Percentiles rank a stretch among this genome's conserved stretches.
Conservation (phyloP, 495 filamentous ascomycete genomes). For the Aspergillus haitiensis region DNA sequence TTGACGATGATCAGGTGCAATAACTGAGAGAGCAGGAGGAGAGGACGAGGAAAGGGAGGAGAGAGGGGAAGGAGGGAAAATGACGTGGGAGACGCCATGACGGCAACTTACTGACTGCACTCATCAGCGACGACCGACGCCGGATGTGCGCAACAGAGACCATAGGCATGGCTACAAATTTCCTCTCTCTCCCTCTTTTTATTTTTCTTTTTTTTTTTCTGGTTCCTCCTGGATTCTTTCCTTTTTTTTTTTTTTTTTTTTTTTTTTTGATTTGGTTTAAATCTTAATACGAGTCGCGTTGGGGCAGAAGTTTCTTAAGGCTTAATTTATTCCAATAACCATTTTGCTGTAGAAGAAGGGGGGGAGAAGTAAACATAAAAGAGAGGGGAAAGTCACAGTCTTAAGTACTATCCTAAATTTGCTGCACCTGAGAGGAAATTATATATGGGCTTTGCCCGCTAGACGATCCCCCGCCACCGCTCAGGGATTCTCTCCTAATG, state of each 20-base stretch:
- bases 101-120: slow-evolving; percentile 29
- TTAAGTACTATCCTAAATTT: slow-evolving; percentile 1
- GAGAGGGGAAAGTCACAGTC: not conserved
- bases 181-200: not conserved
- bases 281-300: slow-evolving; percentile 1
- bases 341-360: not conserved
- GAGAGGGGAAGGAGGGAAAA: slow-evolving; percentile 22
- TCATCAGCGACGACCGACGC: slow-evolving; percentile 38
- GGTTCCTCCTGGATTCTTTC: slow-evolving; percentile 15
- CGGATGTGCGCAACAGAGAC: slow-evolving; percentile 22
- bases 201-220: not conserved
- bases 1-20: slow-evolving; percentile 5
- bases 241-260: slow-evolving; percentile 10
- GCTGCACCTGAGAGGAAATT: not conserved
- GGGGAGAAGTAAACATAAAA: not conserved
- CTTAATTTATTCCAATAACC: slow-evolving; percentile 11
- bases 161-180: slow-evolving; percentile 28
- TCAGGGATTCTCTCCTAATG: slow-evolving; percentile 5
- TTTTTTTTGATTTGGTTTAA: not conserved
- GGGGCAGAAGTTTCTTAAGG: slow-evolving; percentile 5
- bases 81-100: slow-evolving; percentile 22
- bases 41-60: slow-evolving; percentile 11
- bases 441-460: slow-evolving; percentile 20
- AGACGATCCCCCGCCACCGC: slow-evolving; percentile 17
- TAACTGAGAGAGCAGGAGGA: slow-evolving; percentile 6